phyloP scores from a whole-genome alignment of 2,329 filamentous ascomycete genomes.

The Diplocarpon rosae region DNA sequence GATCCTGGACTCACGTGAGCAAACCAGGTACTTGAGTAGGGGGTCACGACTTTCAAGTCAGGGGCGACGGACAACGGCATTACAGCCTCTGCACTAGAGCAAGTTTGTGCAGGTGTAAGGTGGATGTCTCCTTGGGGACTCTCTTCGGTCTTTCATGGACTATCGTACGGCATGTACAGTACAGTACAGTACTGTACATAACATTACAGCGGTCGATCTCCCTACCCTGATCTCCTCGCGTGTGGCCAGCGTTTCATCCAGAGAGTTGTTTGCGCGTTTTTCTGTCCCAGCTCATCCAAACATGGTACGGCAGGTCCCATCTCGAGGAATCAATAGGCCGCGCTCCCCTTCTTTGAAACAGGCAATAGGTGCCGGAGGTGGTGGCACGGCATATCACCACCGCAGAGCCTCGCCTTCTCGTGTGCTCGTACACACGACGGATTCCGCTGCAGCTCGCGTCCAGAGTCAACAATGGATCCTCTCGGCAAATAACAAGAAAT shows the following conservation, averaged over 20 bases:
- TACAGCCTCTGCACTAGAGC: background rate
- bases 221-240: too few species aligned
- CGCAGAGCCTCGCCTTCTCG: background rate
- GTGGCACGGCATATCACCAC: background rate
- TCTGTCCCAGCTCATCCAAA: background rate
- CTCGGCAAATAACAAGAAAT: background rate
- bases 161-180: too few species aligned
- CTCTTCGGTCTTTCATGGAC: too few species aligned
- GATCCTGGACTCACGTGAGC: conserved; percentile 5
- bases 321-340: too few species aligned
- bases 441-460: background rate
- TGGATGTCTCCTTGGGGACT: too few species aligned
- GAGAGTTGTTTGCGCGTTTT: too few species aligned
- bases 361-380: background rate
- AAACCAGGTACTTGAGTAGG: background rate
- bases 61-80: background rate
- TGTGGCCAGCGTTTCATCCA: too few species aligned
- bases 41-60: background rate
- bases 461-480: too few species aligned
- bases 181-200: too few species aligned
- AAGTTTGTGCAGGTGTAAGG: background rate
- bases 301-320: background rate
- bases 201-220: too few species aligned
- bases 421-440: background rate
- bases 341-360: background rate